phyloP scores from a whole-genome alignment of 441 rosid genomes.

The Codiaeum variegatum region DNA sequence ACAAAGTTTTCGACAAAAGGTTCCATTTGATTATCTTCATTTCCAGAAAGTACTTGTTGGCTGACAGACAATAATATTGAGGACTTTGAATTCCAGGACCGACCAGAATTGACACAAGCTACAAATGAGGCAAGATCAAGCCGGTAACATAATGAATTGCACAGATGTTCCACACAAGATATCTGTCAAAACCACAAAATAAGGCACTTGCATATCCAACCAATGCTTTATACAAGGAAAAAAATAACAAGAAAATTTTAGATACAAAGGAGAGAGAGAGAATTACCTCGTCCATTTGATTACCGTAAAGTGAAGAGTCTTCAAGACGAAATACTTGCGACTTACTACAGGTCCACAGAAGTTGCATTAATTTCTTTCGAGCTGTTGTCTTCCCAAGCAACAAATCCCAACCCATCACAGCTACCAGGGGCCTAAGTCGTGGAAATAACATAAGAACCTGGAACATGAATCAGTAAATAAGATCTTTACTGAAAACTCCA shows the following conservation, averaged over 20 bases:
- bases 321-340: constrained; percentile 65
- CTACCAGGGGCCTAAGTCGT: constrained; percentile 76
- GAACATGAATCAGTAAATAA: constrained; percentile 28
- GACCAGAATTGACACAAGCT: constrained; percentile 86
- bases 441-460: constrained; percentile 80
- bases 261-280: not conserved
- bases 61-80: constrained; percentile 64
- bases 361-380: constrained; percentile 75
- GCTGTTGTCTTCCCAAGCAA: constrained; percentile 65
- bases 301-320: constrained; percentile 70
- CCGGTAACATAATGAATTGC: constrained; percentile 77
- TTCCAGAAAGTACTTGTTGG: constrained; percentile 35
- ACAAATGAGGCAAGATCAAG: constrained; percentile 90
- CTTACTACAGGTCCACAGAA: constrained; percentile 67
- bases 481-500: constrained; percentile 11
- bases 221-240: not conserved
- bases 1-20: constrained; percentile 92
- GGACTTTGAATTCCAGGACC: constrained; percentile 67
- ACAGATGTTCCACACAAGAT: constrained; percentile 83
- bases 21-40: constrained; percentile 53
- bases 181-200: constrained; percentile 45
- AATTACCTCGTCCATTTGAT: constrained; percentile 68
- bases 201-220: not conserved
- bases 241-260: not conserved
- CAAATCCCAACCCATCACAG: constrained; percentile 97